Evolutionary conservation across 176 grass and related monocot species (phyloP).

Genomic region (Zea luxurians): DNA sequence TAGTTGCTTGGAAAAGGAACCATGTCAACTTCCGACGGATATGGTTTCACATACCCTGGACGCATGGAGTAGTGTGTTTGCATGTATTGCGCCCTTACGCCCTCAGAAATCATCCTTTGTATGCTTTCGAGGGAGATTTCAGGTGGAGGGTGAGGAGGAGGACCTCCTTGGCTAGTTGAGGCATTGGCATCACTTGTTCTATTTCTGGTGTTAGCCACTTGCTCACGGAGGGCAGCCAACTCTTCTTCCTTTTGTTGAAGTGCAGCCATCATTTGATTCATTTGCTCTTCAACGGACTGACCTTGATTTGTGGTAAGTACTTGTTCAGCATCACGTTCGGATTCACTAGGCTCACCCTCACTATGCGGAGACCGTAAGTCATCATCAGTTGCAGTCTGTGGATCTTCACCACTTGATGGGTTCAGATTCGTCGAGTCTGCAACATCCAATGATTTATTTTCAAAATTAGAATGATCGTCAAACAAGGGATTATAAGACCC

Average conservation of each 20-base stretch:
- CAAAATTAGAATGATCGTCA: too few relatives aligned
- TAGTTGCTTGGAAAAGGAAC: not conserved
- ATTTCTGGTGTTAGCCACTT: not conserved
- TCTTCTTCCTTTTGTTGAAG: not conserved
- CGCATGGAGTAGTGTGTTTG: not conserved
- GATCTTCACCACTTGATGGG: not conserved
- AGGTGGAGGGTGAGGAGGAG: too few relatives aligned
- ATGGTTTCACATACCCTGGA: not conserved
- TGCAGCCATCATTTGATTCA: not conserved
- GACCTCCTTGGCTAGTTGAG: not conserved
- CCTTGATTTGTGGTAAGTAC: not conserved
- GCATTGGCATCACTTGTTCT: too few relatives aligned
- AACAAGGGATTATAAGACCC: not conserved
- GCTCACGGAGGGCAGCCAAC: not conserved
- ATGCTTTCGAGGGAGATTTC: not conserved
- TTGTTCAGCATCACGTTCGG: not conserved
- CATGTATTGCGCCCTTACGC: not conserved
- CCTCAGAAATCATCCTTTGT: not conserved
- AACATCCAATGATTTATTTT: not conserved
- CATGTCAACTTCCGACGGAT: not conserved
- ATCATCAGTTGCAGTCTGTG: not conserved
- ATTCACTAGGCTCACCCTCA: not conserved
- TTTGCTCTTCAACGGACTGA: not conserved
- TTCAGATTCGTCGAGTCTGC: not conserved
- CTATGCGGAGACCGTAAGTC: fast-evolving